phyloP scores from a whole-genome alignment of 148 eudicot genomes.

The Vaccinium darrowii region DNA sequence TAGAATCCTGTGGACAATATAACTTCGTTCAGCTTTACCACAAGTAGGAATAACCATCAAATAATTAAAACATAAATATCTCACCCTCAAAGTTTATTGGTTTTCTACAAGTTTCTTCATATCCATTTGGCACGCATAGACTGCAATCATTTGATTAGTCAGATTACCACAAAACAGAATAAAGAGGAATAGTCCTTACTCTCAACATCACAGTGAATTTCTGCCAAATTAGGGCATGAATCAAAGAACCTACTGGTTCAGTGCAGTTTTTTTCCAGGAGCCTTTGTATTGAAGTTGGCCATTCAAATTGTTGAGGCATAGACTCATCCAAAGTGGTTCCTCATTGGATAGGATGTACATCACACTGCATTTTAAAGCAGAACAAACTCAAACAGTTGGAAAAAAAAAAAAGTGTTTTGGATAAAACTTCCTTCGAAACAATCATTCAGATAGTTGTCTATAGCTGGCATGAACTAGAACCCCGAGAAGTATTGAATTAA shows the following conservation, averaged over 20 bases:
- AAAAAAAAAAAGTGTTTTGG: not conserved
- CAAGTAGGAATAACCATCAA: not conserved
- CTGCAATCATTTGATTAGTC: conserved; percentile 34
- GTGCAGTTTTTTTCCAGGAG: conserved; percentile 83
- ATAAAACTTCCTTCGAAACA: not conserved
- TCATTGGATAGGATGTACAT: conserved; percentile 97
- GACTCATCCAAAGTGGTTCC: conserved; percentile 95
- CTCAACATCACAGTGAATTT: not conserved
- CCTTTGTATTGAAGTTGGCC: conserved; percentile 76
- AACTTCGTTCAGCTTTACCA: not conserved
- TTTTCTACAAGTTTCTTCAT: conserved; percentile 36
- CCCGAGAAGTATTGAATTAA: not conserved
- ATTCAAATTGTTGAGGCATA: conserved; percentile 58
- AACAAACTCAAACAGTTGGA: conserved; percentile 7
- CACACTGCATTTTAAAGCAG: conserved; percentile 58
- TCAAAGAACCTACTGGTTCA: conserved; percentile 54
- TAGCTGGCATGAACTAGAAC: not conserved
- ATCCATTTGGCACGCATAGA: conserved; percentile 33
- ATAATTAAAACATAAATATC: not conserved
- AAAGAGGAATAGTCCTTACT: not conserved
- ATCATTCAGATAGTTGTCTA: not conserved
- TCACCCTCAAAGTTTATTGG: conserved; percentile 78
- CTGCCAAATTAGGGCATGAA: conserved; percentile 12
- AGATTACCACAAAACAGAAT: conserved; percentile 7
- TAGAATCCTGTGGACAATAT: conserved; percentile 61